Evolutionary conservation across 768 basidiomycete species (phyloP).

Genomic region (Rhodotorula toruloides): DNA sequence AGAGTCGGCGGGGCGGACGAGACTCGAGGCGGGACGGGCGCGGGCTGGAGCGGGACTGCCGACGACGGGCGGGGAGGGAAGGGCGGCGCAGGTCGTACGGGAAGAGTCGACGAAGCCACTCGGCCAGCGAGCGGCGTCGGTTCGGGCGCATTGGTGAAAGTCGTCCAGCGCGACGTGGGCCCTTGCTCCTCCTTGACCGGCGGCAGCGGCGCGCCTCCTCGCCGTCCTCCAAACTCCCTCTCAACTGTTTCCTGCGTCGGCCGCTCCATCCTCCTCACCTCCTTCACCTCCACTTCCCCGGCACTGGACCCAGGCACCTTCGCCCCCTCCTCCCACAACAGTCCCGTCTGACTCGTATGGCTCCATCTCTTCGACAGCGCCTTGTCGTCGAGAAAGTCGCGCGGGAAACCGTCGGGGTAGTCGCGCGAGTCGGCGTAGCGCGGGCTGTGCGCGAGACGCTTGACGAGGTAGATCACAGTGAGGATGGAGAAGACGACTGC

Average conservation of each 20-base stretch:
- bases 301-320: not conserved
- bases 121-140: too few species aligned
- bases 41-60: too few species aligned
- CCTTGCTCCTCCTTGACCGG: too few species aligned
- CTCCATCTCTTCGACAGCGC: slow-evolving; percentile 1
- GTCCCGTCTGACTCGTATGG: not conserved
- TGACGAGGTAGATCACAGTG: slow-evolving; percentile 11
- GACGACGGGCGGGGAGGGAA: too few species aligned
- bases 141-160: too few species aligned
- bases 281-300: not conserved
- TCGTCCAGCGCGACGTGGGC: too few species aligned
- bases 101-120: too few species aligned
- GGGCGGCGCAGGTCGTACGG: too few species aligned
- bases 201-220: too few species aligned
- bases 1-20: not conserved
- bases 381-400: not conserved
- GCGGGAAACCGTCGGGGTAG: slow-evolving; percentile 16
- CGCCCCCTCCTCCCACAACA: not conserved
- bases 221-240: not conserved
- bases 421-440: slow-evolving; percentile 27
- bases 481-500: slow-evolving; percentile 25
- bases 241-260: too few species aligned
- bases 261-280: slow-evolving; percentile 3
- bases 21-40: not conserved
- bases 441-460: slow-evolving; percentile 8